These are phyloP conservation scores for Cercospora sojina DNA, from an alignment of 2,329 filamentous ascomycete genomes.

Conservation along the genomic window DNA sequence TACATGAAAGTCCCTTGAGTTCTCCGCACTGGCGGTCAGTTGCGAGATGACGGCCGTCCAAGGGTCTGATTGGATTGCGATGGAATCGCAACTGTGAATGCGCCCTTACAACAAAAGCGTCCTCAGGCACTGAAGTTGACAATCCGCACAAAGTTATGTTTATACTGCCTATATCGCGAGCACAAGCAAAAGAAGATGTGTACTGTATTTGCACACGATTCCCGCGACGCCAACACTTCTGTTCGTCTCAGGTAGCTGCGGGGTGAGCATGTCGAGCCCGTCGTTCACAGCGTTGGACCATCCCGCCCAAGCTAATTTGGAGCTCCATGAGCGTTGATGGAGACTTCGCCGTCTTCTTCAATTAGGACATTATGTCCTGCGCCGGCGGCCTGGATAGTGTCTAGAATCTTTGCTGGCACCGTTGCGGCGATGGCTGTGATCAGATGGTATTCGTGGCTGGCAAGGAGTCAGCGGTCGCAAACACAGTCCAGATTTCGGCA, in stretches of 20 bases:
- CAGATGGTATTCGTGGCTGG: slow-evolving; percentile 34
- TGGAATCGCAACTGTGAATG: neutral
- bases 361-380: slow-evolving; percentile 63
- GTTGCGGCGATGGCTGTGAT: slow-evolving; percentile 49
- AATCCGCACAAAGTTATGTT: neutral
- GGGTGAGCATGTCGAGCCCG: neutral
- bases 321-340: slow-evolving; percentile 5
- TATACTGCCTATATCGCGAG: neutral
- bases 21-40: neutral
- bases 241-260: neutral
- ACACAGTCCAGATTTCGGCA: neutral
- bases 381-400: slow-evolving; percentile 64
- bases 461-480: slow-evolving; percentile 22
- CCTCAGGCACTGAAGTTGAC: neutral
- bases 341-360: slow-evolving; percentile 65
- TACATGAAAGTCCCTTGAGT: neutral
- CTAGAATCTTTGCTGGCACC: slow-evolving; percentile 66
- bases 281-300: neutral
- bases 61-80: neutral
- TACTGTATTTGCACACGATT: neutral
- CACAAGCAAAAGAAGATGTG: neutral
- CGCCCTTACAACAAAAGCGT: neutral
- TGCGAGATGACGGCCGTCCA: neutral
- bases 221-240: neutral
- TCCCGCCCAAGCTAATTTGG: neutral